Evolutionary conservation across 345 rosid genomes (phyloP), one percentile per base, ranked within the genome.

Genomic region (Brassica napus): DNA sequence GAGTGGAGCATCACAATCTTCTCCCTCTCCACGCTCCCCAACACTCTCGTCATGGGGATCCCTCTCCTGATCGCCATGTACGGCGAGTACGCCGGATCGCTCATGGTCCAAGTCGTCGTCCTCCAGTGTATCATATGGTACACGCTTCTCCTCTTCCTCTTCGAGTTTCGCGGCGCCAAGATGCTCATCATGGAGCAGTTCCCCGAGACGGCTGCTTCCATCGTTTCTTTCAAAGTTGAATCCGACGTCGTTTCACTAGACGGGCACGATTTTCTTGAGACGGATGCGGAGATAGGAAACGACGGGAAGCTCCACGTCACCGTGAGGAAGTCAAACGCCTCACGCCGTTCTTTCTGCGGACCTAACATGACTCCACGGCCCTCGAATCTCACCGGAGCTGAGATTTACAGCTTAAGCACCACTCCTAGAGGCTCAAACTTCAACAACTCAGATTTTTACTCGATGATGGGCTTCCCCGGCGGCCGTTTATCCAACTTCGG

Each of bases 91-190:
- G 86, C 97, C 0, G 95, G 97, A 0, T 90, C 86, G n/a, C 88
- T 94, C 23, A 94, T 94, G 98, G 97, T 94, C 28, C 98, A 94
- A 32, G 86, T 93, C 62, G 98, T 94, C 4, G 98, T 94, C 18
- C 90, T 94, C 44, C 98, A 94, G 86, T 93, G 98, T 70, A 93
- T 94, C 68, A 93, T 94, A 10, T 94, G 98, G 98, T 94, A 94
- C 86, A 94, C 98, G 21, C 89, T 94, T 64, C 91, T 94, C 42
- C 88, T 94, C 14, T 94, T 93, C 68, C 81, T 94, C 30, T 93
- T 95, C 68, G 99, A 95, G 85, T 95, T 88, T 73, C 91, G 99
- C 0, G 97, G 97, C 2, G 99, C 99, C n/a, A 90, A 87, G 86
- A 78, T 95, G 79, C 86, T 95, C 4, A 93, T 95, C 78, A 89